These are phyloP conservation scores for Pythium dissotocum DNA, from an alignment of 352 stramenopile genomes.

Conservation along the genomic window DNA sequence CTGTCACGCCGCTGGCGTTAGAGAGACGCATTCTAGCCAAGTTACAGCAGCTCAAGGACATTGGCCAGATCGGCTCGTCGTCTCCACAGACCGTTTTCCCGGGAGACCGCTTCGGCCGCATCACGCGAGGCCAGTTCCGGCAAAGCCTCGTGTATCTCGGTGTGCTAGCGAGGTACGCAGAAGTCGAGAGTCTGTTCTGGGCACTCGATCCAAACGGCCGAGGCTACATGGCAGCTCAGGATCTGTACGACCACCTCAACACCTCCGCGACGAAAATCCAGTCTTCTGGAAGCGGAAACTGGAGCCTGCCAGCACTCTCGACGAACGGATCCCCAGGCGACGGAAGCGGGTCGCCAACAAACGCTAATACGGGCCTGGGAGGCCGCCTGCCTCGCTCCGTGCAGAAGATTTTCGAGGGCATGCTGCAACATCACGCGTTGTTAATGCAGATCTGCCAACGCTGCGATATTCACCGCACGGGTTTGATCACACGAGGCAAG, in stretches of 20 bases:
- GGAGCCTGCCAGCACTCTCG: constrained; percentile 36
- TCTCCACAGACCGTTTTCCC: constrained; percentile 66
- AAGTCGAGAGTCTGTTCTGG: constrained; percentile 78
- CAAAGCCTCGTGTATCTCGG: constrained; percentile 73
- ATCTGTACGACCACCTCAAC: constrained; percentile 72
- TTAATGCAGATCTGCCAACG: constrained; percentile 53
- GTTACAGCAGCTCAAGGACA: constrained; percentile 61
- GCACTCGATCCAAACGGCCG: constrained; percentile 62
- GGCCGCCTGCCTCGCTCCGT: constrained; percentile 45
- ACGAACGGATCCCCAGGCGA: not conserved
- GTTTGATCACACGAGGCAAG: constrained; percentile 42
- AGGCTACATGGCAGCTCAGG: constrained; percentile 55
- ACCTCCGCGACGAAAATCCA: constrained; percentile 11
- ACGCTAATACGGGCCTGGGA: not conserved
- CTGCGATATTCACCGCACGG: constrained; percentile 43
- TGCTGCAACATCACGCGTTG: constrained; percentile 47
- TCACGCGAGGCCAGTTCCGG: constrained; percentile 70
- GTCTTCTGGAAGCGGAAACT: constrained; percentile 5
- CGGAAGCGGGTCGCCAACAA: constrained; percentile 7
- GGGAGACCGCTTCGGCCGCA: constrained; percentile 65
- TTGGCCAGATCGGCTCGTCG: constrained; percentile 50
- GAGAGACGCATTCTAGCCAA: constrained; percentile 62
- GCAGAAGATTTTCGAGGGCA: constrained; percentile 72
- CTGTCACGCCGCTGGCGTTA: constrained; percentile 36
- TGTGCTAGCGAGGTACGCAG: constrained; percentile 58